Evolutionary conservation across 164 flowering plant genomes (phyloP).

Genomic region (Saururus chinensis): DNA sequence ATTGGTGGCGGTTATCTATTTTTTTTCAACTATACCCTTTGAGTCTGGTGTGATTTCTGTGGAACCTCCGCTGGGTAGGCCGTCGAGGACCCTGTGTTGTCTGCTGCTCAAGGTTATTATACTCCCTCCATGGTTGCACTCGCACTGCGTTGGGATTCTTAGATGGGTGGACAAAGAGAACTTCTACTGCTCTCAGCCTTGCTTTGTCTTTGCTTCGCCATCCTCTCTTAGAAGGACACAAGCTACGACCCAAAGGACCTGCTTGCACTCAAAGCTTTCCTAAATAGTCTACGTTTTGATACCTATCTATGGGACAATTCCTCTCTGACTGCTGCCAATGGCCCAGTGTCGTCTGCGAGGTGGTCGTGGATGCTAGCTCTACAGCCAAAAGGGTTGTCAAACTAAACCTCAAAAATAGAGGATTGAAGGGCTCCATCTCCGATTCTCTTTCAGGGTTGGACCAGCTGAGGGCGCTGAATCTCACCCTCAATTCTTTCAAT

Average conservation of each 20-base stretch:
- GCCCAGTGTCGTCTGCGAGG: slow-evolving; percentile 56
- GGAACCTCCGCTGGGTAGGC: too few relatives aligned
- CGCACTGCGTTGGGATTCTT: too few relatives aligned
- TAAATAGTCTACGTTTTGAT: slow-evolving; percentile 2
- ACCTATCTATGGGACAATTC: slow-evolving; percentile 5
- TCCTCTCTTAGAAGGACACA: not conserved
- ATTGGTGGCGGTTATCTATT: too few relatives aligned
- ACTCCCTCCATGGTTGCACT: too few relatives aligned
- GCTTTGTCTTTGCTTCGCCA: not conserved
- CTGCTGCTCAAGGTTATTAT: too few relatives aligned
- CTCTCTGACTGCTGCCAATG: slow-evolving; percentile 36
- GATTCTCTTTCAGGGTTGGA: slow-evolving; percentile 36
- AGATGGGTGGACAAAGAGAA: too few relatives aligned
- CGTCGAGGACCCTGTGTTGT: too few relatives aligned
- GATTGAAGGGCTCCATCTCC: slow-evolving; percentile 45
- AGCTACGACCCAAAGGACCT: slow-evolving; percentile 12
- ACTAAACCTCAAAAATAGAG: slow-evolving; percentile 32
- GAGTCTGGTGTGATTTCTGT: too few relatives aligned
- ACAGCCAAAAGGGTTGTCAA: slow-evolving; percentile 21
- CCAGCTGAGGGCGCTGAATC: slow-evolving; percentile 43
- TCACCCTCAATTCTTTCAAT: slow-evolving; percentile 45
- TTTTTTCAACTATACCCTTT: too few relatives aligned
- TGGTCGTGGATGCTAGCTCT: not conserved
- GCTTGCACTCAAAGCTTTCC: slow-evolving; percentile 11
- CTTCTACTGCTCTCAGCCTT: not conserved